A percentile compares a stretch with the other conserved stretches of the same genome.
Conservation (phyloP, 208 protist species). For the Tritrichomonas foetus region DNA sequence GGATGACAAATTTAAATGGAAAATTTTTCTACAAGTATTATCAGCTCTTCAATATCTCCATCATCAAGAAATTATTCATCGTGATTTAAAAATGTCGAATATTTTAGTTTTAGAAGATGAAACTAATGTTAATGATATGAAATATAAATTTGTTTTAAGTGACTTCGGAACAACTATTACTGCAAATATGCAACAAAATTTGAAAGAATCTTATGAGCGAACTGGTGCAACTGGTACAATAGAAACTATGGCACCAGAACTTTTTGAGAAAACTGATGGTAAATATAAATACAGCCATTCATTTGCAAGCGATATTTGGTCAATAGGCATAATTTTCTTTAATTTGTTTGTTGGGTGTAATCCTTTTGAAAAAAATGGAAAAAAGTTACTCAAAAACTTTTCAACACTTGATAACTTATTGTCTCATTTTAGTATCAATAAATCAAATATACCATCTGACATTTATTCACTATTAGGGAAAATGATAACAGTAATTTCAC, state of each 20-base stretch:
- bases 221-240: constrained; percentile 19
- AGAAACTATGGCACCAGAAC: constrained; percentile 23
- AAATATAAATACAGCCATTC: background rate
- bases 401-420: background rate
- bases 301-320: constrained; percentile 6
- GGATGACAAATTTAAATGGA: constrained; percentile 29
- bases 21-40: background rate
- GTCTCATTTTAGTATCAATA: background rate
- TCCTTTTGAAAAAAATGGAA: background rate
- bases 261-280: background rate
- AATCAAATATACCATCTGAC: background rate
- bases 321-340: background rate
- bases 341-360: background rate
- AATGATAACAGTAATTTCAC: background rate
- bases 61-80: constrained; percentile 50
- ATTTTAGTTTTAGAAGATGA: constrained; percentile 44
- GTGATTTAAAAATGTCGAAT: constrained; percentile 55
- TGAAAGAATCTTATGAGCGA: background rate
- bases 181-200: background rate
- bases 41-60: constrained; percentile 51
- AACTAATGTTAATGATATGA: background rate
- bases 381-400: background rate
- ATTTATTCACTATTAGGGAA: background rate
- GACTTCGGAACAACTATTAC: background rate
- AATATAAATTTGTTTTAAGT: background rate